phyloP scores from a whole-genome alignment of 768 basidiomycete genomes.

The Lyophyllum shimeji region DNA sequence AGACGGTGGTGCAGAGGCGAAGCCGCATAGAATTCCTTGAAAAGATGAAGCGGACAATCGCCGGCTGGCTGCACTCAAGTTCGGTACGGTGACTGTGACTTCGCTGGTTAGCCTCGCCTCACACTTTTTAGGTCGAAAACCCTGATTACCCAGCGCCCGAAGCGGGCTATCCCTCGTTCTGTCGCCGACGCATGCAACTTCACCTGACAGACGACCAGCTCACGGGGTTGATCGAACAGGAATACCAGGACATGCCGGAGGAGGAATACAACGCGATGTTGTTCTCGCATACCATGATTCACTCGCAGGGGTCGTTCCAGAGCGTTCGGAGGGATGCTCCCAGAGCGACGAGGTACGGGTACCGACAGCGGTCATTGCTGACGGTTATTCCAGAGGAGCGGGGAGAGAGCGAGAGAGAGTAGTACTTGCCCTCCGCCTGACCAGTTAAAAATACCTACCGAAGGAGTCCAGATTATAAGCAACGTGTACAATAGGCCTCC shows the following conservation, averaged over 20 bases:
- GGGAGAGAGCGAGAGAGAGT: neutral
- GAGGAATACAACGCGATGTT: neutral
- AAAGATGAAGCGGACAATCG: slow-evolving; percentile 3
- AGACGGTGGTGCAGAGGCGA: neutral
- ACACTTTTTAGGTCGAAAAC: neutral
- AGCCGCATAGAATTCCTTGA: slow-evolving; percentile 6
- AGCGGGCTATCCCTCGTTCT: neutral
- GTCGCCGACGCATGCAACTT: slow-evolving; percentile 1
- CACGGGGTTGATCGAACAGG: neutral
- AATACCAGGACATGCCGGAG: neutral
- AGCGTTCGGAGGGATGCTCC: neutral
- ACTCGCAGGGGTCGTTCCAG: neutral
- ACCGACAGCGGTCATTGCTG: neutral
- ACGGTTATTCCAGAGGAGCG: slow-evolving; percentile 6
- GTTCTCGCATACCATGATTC: neutral
- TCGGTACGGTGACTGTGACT: neutral
- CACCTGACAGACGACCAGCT: slow-evolving; percentile 3
- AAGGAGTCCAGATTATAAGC: neutral
- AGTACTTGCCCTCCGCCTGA: neutral
- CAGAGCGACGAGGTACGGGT: slow-evolving; percentile 2
- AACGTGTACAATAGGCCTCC: neutral
- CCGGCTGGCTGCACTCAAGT: neutral
- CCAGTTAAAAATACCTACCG: no score
- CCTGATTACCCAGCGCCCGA: neutral
- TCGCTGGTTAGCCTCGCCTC: neutral